These are phyloP conservation scores for Phytophthora ohioensis DNA, from an alignment of 352 stramenopile genomes.

Conservation along the genomic window DNA sequence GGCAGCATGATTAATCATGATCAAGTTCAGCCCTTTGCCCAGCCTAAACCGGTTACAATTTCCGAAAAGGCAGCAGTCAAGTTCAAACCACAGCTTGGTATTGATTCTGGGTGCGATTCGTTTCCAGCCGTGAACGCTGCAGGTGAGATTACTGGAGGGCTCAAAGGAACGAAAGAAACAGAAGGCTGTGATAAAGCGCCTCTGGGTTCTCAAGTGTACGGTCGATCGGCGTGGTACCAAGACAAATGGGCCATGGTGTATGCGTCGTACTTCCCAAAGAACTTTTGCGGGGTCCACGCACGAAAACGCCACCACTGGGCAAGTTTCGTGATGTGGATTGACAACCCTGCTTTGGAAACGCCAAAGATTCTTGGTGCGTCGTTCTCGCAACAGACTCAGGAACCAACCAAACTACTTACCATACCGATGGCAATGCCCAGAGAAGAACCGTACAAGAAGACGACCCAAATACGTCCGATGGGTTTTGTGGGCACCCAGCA, in stretches of 20 bases:
- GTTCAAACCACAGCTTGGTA: constrained; percentile 4
- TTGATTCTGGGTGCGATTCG: not conserved
- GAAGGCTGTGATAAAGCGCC: not conserved
- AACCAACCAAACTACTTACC: not conserved
- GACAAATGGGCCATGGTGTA: constrained; percentile 12
- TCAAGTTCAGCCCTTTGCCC: constrained; percentile 9
- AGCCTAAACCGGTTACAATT: constrained; percentile 4
- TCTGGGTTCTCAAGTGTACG: constrained; percentile 25
- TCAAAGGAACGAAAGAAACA: not conserved
- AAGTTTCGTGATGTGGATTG: constrained; percentile 16
- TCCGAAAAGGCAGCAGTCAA: constrained; percentile 21
- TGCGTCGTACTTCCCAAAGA: constrained; percentile 7
- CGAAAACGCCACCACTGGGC: not conserved
- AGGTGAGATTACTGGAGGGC: not conserved
- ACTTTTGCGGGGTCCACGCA: not conserved
- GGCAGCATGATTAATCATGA: constrained; percentile 2
- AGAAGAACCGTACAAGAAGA: not conserved
- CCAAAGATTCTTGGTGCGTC: not conserved
- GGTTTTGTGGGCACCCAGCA: not conserved
- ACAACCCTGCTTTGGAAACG: constrained; percentile 8
- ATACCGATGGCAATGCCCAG: not conserved
- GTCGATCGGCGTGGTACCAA: constrained; percentile 10
- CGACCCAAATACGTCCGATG: not conserved
- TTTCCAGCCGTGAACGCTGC: constrained; percentile 9
- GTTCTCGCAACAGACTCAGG: not conserved